A percentile compares a stretch with the other conserved stretches of the same genome.
These are phyloP conservation scores for Arachis monticola DNA, from an alignment of 331 rosid genomes.

Conservation along the genomic window DNA sequence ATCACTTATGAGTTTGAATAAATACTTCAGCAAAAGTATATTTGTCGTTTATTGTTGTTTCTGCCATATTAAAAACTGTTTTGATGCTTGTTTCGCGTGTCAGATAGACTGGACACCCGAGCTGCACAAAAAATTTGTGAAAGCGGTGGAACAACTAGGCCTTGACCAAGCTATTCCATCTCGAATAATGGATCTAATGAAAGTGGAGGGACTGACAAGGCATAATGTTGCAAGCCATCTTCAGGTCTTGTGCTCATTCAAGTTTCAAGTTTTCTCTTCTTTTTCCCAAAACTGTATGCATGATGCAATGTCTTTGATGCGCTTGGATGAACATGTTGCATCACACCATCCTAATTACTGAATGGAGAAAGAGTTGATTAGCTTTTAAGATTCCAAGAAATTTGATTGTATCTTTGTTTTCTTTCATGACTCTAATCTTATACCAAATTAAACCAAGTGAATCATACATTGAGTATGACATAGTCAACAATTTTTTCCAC, in stretches of 20 bases:
- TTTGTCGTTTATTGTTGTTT: background rate
- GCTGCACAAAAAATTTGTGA: conserved; percentile 90
- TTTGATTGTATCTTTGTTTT: too few relatives aligned
- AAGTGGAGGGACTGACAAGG: conserved; percentile 92
- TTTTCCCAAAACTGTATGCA: conserved; percentile 5
- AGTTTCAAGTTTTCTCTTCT: conserved; percentile 5
- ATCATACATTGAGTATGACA: too few relatives aligned
- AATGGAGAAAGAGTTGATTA: too few relatives aligned
- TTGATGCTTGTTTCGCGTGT: conserved; percentile 42
- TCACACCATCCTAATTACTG: too few relatives aligned
- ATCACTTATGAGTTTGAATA: background rate
- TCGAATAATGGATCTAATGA: conserved; percentile 91
- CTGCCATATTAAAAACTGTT: conserved; percentile 4
- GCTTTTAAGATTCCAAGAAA: too few relatives aligned
- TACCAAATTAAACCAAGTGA: too few relatives aligned
- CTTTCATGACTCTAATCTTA: background rate
- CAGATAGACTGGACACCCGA: conserved; percentile 98
- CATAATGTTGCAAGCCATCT: conserved; percentile 99
- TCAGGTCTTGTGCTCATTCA: conserved; percentile 61
- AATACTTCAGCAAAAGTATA: background rate
- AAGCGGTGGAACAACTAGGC: conserved; percentile 92
- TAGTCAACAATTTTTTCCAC: background rate
- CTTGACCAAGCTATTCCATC: conserved; percentile 98
- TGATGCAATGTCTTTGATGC: too few relatives aligned
- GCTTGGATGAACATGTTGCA: too few relatives aligned